phyloP scores from a whole-genome alignment of 164 flowering plant species.

The Paratinospora sagittata region DNA sequence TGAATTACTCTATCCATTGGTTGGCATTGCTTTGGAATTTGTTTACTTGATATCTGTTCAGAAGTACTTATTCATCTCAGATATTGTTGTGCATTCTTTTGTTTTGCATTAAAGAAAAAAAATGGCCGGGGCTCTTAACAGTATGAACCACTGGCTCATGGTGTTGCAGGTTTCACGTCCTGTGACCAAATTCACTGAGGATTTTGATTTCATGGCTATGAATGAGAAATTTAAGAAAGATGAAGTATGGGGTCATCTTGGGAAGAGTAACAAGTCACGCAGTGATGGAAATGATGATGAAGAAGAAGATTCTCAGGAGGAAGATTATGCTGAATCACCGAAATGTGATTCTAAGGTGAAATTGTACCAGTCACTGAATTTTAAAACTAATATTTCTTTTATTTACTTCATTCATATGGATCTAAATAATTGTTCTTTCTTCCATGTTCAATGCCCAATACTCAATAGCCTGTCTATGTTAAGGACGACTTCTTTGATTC shows the following conservation, averaged over 20 bases:
- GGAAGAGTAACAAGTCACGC: conserved; percentile 34
- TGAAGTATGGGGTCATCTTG: conserved; percentile 93
- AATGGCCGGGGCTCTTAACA: background rate
- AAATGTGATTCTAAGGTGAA: conserved; percentile 42
- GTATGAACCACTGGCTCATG: background rate
- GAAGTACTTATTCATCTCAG: background rate
- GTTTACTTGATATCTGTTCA: background rate
- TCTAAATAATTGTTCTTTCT: background rate
- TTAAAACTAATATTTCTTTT: background rate
- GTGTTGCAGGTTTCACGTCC: conserved; percentile 47
- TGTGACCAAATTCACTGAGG: conserved; percentile 60
- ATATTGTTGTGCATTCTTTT: background rate
- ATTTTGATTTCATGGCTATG: conserved; percentile 90
- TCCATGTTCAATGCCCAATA: background rate
- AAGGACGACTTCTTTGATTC: conserved; percentile 92
- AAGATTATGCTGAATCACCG: conserved; percentile 35
- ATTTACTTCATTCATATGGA: background rate
- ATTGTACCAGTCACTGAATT: background rate
- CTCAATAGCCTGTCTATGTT: conserved; percentile 68
- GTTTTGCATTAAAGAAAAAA: background rate
- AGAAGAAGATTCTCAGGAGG: conserved; percentile 37
- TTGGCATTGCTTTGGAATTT: too few species aligned
- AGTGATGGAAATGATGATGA: conserved; percentile 34
- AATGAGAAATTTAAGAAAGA: conserved; percentile 94
- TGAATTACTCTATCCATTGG: too few species aligned